Base-by-base conservation (phyloP, 768 basidiomycete species). In the Lentinus tigrinus region DNA sequence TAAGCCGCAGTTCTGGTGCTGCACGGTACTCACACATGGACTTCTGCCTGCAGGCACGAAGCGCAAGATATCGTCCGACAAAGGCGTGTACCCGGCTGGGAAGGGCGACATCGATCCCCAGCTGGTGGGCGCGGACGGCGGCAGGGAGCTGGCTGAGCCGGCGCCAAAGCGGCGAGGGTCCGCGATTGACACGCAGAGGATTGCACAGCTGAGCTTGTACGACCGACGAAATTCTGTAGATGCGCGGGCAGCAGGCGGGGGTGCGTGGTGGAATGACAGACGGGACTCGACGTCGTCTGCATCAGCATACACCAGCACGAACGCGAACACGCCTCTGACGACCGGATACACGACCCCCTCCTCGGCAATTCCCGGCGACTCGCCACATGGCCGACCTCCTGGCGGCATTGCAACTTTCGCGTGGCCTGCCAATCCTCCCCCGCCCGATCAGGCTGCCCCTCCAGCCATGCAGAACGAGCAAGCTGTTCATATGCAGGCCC, bases 141-240 rank as follows among this genome's bases (percentile, higher is more conserved):
- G 84, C 19, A 85, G 82, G 47, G 84, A 87, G 68, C 63, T 75
- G 31, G 86, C 89, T 57, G 84, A 75, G 8, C 91, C 88, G 37
- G 84, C 89, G 17, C 82, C 87, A 48, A 95, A 95, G 72, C 85
- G 93, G 63, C 83, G 93, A 47, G 88, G 91, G 31, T 95, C 93
- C 17, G 84, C 88, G 23, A 82, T 92, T 64, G 93, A 94, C 64
- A 86, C 89, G 8, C 84, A 85, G 56, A 77, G 87, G 50, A 84
- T 94, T 64, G 85, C 87, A 14, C 85, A 89, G 65, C 77, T 92
- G 64, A 87, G 82, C 69, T 74, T 93, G 63, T 83, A 88, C 67
- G 90, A 93, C 69, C 87, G 90, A 50, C 83, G 91, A 60, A 84
- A 85, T 68, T 92, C 91, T 19, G 78, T 85, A 24, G 91, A 92